These are phyloP conservation scores for Saccharomyces pastorianus DNA, from an alignment of 1,139 yeast species.

Conservation along the genomic window DNA sequence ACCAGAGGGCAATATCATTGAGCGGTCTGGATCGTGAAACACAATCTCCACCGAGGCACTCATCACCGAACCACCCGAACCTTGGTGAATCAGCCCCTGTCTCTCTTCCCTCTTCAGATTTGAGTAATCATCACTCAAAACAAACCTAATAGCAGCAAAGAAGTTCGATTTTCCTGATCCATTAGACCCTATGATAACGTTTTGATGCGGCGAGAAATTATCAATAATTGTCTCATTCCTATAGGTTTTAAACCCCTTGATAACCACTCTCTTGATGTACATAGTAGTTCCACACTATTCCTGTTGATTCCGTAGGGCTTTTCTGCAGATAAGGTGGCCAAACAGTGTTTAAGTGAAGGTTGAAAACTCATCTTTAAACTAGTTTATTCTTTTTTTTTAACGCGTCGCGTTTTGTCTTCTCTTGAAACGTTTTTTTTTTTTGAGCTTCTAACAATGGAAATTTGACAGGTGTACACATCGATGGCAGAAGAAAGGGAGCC, in stretches of 20 bases:
- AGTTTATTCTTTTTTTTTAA: not conserved
- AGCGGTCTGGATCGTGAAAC: conserved; percentile 70
- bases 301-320: too few species aligned
- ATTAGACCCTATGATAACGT: conserved; percentile 89
- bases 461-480: not conserved
- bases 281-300: conserved; percentile 12
- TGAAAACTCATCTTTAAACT: not conserved
- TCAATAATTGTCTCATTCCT: conserved; percentile 77
- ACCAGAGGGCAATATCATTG: conserved; percentile 52
- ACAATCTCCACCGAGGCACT: conserved; percentile 88
- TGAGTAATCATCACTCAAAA: conserved; percentile 81
- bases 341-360: not conserved
- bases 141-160: conserved; percentile 92
- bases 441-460: not conserved
- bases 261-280: conserved; percentile 47
- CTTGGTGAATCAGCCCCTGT: conserved; percentile 81
- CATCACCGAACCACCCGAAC: conserved; percentile 79
- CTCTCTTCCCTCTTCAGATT: conserved; percentile 85
- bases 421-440: not conserved
- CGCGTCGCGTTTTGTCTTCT: not conserved
- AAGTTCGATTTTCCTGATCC: conserved; percentile 98
- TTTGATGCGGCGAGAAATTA: conserved; percentile 68
- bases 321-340: not conserved
- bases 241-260: conserved; percentile 93
- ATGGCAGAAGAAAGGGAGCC: not conserved